A percentile compares a stretch with the other conserved stretches of the same genome.
Evolutionary conservation across 257 asterid genomes (phyloP).

Genomic region (Nicotiana knightiana): DNA sequence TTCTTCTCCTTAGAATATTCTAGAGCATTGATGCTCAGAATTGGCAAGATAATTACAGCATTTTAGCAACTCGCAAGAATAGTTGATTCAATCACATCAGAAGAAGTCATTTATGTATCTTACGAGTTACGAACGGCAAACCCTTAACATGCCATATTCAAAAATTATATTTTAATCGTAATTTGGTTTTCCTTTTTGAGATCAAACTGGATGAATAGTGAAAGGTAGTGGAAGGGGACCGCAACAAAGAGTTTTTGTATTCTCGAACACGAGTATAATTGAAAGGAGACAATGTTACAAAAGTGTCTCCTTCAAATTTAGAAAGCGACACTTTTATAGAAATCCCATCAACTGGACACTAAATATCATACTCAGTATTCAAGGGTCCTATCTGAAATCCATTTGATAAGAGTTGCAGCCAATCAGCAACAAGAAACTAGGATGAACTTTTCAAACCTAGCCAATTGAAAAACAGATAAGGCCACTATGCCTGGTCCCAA

Average conservation of each 20-base stretch:
- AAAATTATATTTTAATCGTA: not conserved
- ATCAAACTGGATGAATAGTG: conserved; percentile 4
- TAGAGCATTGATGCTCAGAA: no score
- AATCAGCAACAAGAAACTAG: conserved; percentile 29
- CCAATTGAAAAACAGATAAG: conserved; percentile 68
- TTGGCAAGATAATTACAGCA: no score
- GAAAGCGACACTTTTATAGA: not conserved
- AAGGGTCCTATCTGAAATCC: conserved; percentile 54
- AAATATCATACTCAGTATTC: conserved; percentile 16
- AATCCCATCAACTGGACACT: conserved; percentile 24
- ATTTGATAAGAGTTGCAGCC: conserved; percentile 31
- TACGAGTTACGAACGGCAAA: not conserved
- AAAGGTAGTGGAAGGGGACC: conserved; percentile 33
- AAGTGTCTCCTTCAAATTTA: conserved; percentile 32
- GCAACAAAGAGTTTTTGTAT: conserved; percentile 12
- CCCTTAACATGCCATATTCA: not conserved
- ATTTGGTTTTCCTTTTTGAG: not conserved
- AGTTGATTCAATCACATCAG: not conserved
- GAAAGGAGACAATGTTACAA: not conserved
- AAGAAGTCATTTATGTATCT: not conserved
- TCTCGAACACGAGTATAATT: not conserved
- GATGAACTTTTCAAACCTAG: conserved; percentile 30
- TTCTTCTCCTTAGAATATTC: no score
- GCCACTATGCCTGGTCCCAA: conserved; percentile 29
- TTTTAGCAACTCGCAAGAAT: no score